Percentiles rank a stretch among this genome's conserved stretches.
These are phyloP conservation scores for Mucor saturninus DNA, from an alignment of 371 early-diverging fungal species.

Conservation along the genomic window DNA sequence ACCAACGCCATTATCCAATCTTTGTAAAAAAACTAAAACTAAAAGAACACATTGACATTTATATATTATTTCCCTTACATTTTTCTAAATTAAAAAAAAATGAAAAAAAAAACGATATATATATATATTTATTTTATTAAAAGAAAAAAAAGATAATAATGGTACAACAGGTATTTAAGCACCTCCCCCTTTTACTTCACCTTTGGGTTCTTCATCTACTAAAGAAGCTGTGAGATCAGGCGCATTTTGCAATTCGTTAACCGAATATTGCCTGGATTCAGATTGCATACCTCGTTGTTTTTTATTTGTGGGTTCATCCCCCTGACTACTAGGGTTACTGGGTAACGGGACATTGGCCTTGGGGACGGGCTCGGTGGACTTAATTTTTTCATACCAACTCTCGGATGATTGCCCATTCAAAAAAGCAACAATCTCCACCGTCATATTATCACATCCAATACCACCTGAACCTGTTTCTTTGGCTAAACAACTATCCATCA, in stretches of 20 bases:
- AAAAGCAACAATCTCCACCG: slow-evolving; percentile 88
- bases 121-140: neutral
- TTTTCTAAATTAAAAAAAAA: too few species aligned
- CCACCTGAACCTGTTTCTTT: slow-evolving; percentile 80
- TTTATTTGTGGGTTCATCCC: neutral
- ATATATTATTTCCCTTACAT: too few species aligned
- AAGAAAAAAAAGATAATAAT: too few species aligned
- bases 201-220: too few species aligned
- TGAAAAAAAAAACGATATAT: neutral
- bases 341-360: neutral
- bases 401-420: slow-evolving; percentile 74
- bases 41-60: too few species aligned
- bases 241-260: slow-evolving; percentile 13
- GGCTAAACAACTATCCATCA: slow-evolving; percentile 93
- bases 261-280: slow-evolving; percentile 27
- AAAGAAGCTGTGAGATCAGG: slow-evolving; percentile 21
- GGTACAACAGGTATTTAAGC: too few species aligned
- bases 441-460: slow-evolving; percentile 99
- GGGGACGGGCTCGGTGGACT: slow-evolving; percentile 5
- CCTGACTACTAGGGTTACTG: slow-evolving; percentile 6
- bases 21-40: too few species aligned
- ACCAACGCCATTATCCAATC: slow-evolving; percentile 73
- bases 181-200: neutral
- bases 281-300: slow-evolving; percentile 8
- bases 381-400: slow-evolving; percentile 65